Percentiles rank a stretch among this genome's conserved stretches.
Evolutionary conservation across 805 yeast species (phyloP).

Genomic region (Saccharomycopsis amapae): DNA sequence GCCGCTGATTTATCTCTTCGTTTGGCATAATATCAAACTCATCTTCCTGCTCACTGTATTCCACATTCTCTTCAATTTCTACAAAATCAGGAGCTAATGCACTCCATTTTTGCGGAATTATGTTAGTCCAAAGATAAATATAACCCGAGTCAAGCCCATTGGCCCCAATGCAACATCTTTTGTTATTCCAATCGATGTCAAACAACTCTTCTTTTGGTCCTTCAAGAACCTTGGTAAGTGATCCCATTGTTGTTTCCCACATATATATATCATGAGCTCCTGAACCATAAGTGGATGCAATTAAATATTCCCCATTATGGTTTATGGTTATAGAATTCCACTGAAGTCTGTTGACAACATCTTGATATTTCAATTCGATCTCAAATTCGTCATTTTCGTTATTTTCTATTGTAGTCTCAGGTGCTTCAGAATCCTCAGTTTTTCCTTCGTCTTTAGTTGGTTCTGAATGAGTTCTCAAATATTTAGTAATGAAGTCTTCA

Average conservation of each 20-base stretch:
- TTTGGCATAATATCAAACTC: slow-evolving; percentile 81
- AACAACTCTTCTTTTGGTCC: slow-evolving; percentile 85
- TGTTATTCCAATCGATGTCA: slow-evolving; percentile 81
- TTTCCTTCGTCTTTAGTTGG: neutral
- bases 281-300: slow-evolving; percentile 83
- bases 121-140: slow-evolving; percentile 74
- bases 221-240: slow-evolving; percentile 81
- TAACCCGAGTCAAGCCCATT: slow-evolving; percentile 83
- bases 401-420: neutral
- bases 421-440: slow-evolving; percentile 7
- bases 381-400: slow-evolving; percentile 41
- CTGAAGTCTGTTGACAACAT: slow-evolving; percentile 78
- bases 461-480: neutral
- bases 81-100: slow-evolving; percentile 95
- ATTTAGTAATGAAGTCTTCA: slow-evolving; percentile 30
- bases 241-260: slow-evolving; percentile 88
- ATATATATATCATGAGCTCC: slow-evolving; percentile 78
- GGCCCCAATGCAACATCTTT: slow-evolving; percentile 66
- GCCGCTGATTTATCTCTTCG: slow-evolving; percentile 52
- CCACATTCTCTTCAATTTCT: slow-evolving; percentile 86
- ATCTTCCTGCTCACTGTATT: slow-evolving; percentile 81
- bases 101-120: slow-evolving; percentile 89
- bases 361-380: slow-evolving; percentile 78
- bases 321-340: slow-evolving; percentile 81
- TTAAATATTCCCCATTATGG: slow-evolving; percentile 72